Percentiles rank a stretch among this genome's conserved stretches.
phyloP scores from a whole-genome alignment of 1,284 basidiomycete species.

The Caloboletus inedulis region DNA sequence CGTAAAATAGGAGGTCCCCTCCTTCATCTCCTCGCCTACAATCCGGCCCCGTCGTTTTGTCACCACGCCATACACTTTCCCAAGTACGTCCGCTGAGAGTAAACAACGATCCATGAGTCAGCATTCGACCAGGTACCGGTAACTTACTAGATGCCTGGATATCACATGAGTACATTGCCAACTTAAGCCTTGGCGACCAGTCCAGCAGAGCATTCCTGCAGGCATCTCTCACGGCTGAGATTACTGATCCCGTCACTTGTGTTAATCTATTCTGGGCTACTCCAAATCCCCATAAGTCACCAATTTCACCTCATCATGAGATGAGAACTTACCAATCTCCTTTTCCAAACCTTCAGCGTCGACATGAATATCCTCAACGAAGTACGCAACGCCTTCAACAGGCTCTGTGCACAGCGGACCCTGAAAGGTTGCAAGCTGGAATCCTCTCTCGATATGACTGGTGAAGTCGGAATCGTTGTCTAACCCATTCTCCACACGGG shows the following conservation, averaged over 20 bases:
- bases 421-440: conserved; percentile 91
- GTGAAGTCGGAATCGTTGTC: conserved; percentile 63
- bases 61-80: conserved; percentile 96
- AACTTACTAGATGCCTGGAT: conserved; percentile 94
- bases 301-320: conserved; percentile 1
- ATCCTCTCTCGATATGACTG: conserved; percentile 85
- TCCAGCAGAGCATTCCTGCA: conserved; percentile 89
- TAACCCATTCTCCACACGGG: conserved; percentile 21
- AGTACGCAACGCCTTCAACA: conserved; percentile 89
- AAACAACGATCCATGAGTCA: conserved; percentile 6
- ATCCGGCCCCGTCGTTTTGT: conserved; percentile 89
- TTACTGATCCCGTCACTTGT: conserved; percentile 86
- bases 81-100: conserved; percentile 85
- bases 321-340: conserved; percentile 52
- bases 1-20: conserved; percentile 94
- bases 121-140: not conserved
- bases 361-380: conserved; percentile 76
- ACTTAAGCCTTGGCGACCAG: conserved; percentile 96
- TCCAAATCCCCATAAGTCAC: conserved; percentile 13
- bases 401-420: conserved; percentile 96
- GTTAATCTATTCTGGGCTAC: conserved; percentile 64
- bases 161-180: conserved; percentile 99
- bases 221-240: conserved; percentile 86
- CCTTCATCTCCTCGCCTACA: conserved; percentile 97
- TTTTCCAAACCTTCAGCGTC: conserved; percentile 59